Base-by-base conservation (phyloP, 2,329 filamentous ascomycete species). In the Myriosclerotinia scirpicola region DNA sequence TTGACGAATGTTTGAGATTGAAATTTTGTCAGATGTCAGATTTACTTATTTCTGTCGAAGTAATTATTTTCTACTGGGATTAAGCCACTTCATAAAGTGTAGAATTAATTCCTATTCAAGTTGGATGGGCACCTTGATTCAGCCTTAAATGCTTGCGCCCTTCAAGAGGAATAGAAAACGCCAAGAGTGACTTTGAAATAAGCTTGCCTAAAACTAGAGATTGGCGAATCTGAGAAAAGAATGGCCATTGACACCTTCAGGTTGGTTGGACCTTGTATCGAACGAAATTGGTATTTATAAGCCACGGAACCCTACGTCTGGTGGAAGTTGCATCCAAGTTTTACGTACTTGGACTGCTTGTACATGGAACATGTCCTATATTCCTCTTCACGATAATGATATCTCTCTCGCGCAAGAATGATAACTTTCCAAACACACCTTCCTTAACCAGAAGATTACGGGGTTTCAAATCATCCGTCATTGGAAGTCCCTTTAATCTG, bases 1-100 rank as follows among this genome's bases (percentile, higher is more conserved):
- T 65, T 65, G 40, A 50, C 48, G 44, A 50, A 22, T 38, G 12
- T 60, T 36, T 22, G 46, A 62, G 59, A 54, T 62, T 62, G 46
- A 46, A 22, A 14, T 11, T 38, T 40, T 22, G 59, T 62, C 46
- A 60, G 22, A 48, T 48, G 36, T n/a, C 44, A 38, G 22, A 17
- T 17, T 65, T 59, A 34, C 48, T n/a, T 40, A 30, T 38, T 58
- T 38, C n/a, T 65, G 14, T 20, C 2, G 20, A 9, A n/a, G 17
- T 44, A 53, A n/a, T 59, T 17, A 48, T 42, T 54, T 42, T 17
- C 15, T n/a, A 53, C 38, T 63, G 38, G 60, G 40, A 50, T 30
- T n/a, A 22, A 44, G 36, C 60, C 50, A 63, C 50, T 42, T 34
- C 36, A 17, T 22, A 44, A 17, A 12, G 34, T 63, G 40, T 34